These are phyloP conservation scores for Tylopilus intermedius DNA, from an alignment of 768 basidiomycete species.

Conservation along the genomic window DNA sequence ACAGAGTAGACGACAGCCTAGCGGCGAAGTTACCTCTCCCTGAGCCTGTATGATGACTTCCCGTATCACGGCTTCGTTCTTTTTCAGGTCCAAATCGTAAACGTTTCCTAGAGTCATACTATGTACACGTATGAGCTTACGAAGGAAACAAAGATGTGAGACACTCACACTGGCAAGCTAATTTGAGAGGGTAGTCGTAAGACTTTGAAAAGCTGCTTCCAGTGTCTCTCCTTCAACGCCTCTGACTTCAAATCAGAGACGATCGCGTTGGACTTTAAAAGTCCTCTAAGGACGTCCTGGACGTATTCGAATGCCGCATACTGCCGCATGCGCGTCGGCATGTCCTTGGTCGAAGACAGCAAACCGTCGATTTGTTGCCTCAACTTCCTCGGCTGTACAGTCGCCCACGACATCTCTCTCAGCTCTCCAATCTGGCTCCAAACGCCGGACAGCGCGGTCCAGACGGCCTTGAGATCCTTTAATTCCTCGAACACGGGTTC, in stretches of 20 bases:
- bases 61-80: constrained; percentile 85
- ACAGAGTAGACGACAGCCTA: background rate
- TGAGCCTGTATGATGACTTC: constrained; percentile 96
- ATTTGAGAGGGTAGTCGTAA: constrained; percentile 72
- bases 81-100: constrained; percentile 93
- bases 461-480: constrained; percentile 94
- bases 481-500: constrained; percentile 94
- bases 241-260: constrained; percentile 96
- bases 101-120: constrained; percentile 96
- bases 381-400: constrained; percentile 90
- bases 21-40: constrained; percentile 65
- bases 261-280: constrained; percentile 85
- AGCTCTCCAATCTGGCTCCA: constrained; percentile 92
- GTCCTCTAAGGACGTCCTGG: constrained; percentile 79
- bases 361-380: constrained; percentile 92
- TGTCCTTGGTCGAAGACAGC: constrained; percentile 90
- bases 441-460: constrained; percentile 96
- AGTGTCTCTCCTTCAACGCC: constrained; percentile 94
- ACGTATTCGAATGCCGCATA: constrained; percentile 99
- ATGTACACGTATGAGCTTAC: constrained; percentile 5
- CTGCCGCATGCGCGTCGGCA: constrained; percentile 98
- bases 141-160: constrained; percentile 10
- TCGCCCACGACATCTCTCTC: constrained; percentile 84
- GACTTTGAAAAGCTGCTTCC: constrained; percentile 94
- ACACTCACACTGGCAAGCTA: constrained; percentile 63